A percentile compares a stretch with the other conserved stretches of the same genome.
These are phyloP conservation scores for Tolypocladium sp. DNA, from an alignment of 2,329 filamentous ascomycete species.

Conservation along the genomic window DNA sequence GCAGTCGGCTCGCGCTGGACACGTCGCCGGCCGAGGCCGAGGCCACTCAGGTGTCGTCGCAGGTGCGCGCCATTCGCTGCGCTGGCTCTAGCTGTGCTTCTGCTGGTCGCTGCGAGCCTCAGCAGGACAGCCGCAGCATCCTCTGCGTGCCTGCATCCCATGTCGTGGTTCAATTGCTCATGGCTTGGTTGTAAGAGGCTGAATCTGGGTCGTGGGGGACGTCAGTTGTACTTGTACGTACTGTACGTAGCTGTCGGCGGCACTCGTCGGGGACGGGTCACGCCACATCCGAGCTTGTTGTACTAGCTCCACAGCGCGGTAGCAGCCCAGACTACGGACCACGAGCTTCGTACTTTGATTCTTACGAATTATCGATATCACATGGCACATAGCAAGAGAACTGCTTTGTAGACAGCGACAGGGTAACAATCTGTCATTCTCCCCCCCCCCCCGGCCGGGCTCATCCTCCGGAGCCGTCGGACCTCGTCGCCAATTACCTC, in stretches of 20 bases:
- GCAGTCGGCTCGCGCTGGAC: not conserved
- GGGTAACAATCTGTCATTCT: not conserved
- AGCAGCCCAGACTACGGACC: not conserved
- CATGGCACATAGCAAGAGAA: not conserved
- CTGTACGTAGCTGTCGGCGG: not conserved
- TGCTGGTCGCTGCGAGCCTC: slow-evolving; percentile 10
- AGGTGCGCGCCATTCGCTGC: not conserved
- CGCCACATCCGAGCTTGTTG: not conserved
- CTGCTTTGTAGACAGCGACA: not conserved
- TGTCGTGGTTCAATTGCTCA: slow-evolving; percentile 19
- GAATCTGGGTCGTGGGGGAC: not conserved
- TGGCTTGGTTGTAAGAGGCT: slow-evolving; percentile 3
- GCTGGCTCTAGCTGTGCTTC: not conserved
- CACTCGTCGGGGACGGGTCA: not conserved
- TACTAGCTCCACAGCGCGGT: too few species aligned
- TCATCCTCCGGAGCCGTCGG: not conserved
- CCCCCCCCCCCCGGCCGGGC: not conserved
- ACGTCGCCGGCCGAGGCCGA: not conserved
- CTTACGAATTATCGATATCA: not conserved
- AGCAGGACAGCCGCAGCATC: slow-evolving; percentile 16
- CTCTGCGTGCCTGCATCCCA: slow-evolving; percentile 15
- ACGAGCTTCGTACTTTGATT: not conserved
- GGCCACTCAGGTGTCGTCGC: slow-evolving; percentile 5
- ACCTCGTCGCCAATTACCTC: not conserved
- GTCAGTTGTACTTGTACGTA: not conserved